Conservation (phyloP, 2,329 filamentous ascomycete genomes). For the Exophiala dermatitidis region DNA sequence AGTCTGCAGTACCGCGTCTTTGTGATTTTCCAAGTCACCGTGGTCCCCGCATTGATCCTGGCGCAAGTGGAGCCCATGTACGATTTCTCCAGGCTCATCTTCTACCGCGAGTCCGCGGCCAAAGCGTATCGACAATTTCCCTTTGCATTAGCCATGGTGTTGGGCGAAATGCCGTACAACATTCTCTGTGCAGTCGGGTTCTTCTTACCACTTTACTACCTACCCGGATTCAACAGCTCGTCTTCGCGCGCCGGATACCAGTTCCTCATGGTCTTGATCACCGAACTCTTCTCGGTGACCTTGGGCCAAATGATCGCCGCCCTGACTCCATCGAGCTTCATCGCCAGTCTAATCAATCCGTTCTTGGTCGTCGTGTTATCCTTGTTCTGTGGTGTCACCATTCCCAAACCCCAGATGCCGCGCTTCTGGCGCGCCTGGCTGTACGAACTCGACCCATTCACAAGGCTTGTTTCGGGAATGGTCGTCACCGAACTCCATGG, state of each 20-base stretch:
- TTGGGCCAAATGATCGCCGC: conserved; percentile 70
- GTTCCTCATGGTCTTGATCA: conserved; percentile 77
- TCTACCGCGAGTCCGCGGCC: conserved; percentile 75
- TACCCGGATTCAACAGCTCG: conserved; percentile 62
- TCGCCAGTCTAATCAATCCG: conserved; percentile 72
- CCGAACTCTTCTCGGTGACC: conserved; percentile 76
- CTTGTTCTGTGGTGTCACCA: conserved; percentile 81
- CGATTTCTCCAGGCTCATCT: conserved; percentile 69
- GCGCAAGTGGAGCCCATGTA: conserved; percentile 80
- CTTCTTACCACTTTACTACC: conserved; percentile 78
- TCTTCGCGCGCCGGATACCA: conserved; percentile 69
- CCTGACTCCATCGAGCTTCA: conserved; percentile 69
- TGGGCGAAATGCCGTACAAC: conserved; percentile 78
- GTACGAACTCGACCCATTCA: conserved; percentile 77
- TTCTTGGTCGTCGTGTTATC: conserved; percentile 76
- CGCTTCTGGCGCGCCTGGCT: conserved; percentile 73
- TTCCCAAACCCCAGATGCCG: conserved; percentile 70
- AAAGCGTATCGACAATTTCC: conserved; percentile 80
- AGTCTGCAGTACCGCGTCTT: conserved; percentile 82
- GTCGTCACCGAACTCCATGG: conserved; percentile 69
- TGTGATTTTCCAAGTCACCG: conserved; percentile 78
- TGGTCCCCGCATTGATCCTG: conserved; percentile 75
- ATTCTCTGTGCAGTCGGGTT: conserved; percentile 72
- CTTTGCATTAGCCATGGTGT: conserved; percentile 69
- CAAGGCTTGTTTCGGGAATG: conserved; percentile 71